Conservation (phyloP, 75 land plant species). For the Sequoiadendron giganteum region DNA sequence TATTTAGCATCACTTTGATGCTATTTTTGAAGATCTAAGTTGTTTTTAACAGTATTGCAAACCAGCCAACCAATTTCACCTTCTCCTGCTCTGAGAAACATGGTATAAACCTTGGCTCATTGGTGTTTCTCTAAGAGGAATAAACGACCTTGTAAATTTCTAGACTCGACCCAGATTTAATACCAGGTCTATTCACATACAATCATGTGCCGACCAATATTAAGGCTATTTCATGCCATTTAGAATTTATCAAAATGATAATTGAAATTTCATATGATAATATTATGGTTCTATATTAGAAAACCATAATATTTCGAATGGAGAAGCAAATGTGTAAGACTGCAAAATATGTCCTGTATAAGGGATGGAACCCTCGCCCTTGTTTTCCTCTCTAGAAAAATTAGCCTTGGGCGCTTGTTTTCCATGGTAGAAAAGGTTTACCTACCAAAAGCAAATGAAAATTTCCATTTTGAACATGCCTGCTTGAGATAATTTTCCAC, state of each 20-base stretch:
- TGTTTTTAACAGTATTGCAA: neutral
- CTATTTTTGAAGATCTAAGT: too few species aligned
- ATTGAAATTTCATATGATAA: neutral
- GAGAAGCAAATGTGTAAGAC: neutral
- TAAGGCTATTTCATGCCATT: neutral
- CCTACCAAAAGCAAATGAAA: neutral
- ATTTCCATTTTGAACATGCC: neutral
- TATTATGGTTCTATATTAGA: neutral
- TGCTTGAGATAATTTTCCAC: neutral
- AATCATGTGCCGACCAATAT: neutral
- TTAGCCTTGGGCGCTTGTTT: neutral
- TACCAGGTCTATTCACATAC: neutral
- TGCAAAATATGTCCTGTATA: neutral
- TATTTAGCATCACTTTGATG: too few species aligned
- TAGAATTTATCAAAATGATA: neutral
- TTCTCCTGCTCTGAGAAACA: neutral
- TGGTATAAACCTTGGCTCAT: neutral
- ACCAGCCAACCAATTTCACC: neutral
- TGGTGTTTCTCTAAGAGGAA: neutral
- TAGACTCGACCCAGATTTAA: neutral
- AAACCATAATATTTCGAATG: neutral
- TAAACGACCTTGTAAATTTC: neutral
- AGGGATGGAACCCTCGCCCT: neutral
- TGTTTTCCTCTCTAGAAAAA: neutral
- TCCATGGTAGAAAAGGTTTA: neutral